Evolutionary conservation across 2,329 filamentous ascomycete species (phyloP).

Genomic region (Fusarium sacchari): DNA sequence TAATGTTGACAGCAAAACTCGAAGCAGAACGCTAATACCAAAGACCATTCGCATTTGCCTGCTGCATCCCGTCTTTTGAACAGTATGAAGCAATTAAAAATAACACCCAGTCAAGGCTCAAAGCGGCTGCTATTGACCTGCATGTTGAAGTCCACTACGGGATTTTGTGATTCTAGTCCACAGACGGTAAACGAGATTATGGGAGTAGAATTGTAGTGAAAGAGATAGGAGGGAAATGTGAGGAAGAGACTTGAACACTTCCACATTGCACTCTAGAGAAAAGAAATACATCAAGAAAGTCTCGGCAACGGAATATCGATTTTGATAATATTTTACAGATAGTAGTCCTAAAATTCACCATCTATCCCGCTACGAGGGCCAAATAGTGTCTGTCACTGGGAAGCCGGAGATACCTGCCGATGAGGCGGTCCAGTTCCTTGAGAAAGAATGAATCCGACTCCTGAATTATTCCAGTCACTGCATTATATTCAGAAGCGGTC

Average conservation of each 20-base stretch:
- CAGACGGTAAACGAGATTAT: fast-evolving
- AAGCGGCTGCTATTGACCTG: fast-evolving
- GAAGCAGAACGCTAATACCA: neutral
- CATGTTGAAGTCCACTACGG: fast-evolving
- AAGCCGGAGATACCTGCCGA: neutral
- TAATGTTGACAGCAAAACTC: neutral
- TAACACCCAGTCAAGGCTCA: fast-evolving
- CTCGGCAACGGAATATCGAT: fast-evolving
- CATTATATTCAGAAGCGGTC: neutral
- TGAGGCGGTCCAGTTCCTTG: neutral
- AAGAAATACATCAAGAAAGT: neutral
- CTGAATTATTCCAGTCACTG: neutral
- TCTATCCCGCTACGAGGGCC: too few species aligned
- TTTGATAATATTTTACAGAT: neutral
- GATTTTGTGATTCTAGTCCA: fast-evolving
- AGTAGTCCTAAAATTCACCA: too few species aligned
- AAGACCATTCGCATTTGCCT: neutral
- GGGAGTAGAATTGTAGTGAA: fast-evolving
- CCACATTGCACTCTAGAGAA: neutral
- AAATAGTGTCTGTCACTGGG: neutral
- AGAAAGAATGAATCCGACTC: neutral
- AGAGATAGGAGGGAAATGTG: fast-evolving
- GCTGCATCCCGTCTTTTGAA: neutral
- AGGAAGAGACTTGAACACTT: neutral
- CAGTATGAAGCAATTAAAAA: too few species aligned